Base-by-base conservation (phyloP, 2,329 filamentous ascomycete species). In the Cytospora chrysosperma region DNA sequence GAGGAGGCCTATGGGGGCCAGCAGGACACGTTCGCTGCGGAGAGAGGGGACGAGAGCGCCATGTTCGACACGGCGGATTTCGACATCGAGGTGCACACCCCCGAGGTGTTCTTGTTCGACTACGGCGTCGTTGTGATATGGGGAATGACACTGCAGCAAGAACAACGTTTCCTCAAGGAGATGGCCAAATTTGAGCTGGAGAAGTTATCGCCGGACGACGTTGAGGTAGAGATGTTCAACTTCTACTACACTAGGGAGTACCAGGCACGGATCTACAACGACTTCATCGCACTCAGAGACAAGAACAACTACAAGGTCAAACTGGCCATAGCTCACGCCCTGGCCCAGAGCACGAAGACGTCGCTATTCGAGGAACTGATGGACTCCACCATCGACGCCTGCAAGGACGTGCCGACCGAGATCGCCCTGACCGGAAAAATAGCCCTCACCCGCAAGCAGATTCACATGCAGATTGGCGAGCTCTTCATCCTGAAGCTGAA, bases 381-480 rank as follows among this genome's bases (percentile, higher is more conserved):
- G 53, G 92, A 94, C 62, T 92, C 93, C 60, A 98, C 94, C 2
- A 96, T 99, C 70, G 90, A 96, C 69, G 89, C 90, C 1, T 97
- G 93, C 71, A 96, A 96, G 74, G 92, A 96, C 64, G 91, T 99
- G 5, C 95, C 95, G 0, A 89, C 91, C 10, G 91, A 97, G 75
- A 97, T 99, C 70, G 94, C 95, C 3, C 81, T 91, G 68, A 97
- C 94, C 0, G 95, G 95, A 67, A 95, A 93, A 72, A 95, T 99
- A 72, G 89, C 91, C 61, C 86, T 99, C 64, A 92, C 88, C 64
- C 88, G 94, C 51, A 87, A 88, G 64, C 88, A 98, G 75, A 97
- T 99, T 81, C 98, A 98, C 81, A 98, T 98, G 93, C 93, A 98
- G 77, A 97, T 99, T 66, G 95, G 95, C 74, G 93, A 99, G 79